Evolutionary conservation across 129 eudicot genomes (phyloP).

Genomic region (Sambucus nigra): DNA sequence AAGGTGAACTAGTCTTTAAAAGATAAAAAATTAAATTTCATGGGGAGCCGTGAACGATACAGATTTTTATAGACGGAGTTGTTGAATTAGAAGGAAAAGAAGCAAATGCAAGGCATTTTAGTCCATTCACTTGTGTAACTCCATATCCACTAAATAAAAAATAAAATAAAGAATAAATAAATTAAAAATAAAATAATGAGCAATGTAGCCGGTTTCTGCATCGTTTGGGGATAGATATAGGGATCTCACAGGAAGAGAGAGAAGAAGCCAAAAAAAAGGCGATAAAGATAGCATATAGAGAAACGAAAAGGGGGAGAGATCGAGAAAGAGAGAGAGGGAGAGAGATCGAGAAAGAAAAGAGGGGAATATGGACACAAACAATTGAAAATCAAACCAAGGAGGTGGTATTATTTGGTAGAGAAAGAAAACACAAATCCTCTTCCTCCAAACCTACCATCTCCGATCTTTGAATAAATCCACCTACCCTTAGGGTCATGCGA

Average conservation of each 20-base stretch:
- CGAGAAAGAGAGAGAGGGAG: no score
- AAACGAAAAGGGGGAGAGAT: conserved; percentile 15
- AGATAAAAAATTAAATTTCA: no score
- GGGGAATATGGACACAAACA: conserved; percentile 17
- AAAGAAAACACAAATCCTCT: not conserved
- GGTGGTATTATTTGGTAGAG: conserved; percentile 13
- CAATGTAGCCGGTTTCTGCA: conserved; percentile 9
- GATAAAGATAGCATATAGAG: conserved; percentile 8
- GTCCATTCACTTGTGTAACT: conserved; percentile 17
- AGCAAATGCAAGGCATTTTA: conserved; percentile 19
- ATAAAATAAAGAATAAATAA: not conserved
- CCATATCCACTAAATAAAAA: conserved; percentile 15
- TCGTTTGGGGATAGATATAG: not conserved
- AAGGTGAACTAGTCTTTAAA: no score
- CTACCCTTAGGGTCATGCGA: conserved; percentile 20
- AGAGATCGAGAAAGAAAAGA: conserved; percentile 16
- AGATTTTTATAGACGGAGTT: no score
- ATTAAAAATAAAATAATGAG: not conserved
- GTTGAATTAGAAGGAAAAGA: no score
- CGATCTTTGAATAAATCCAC: conserved; percentile 4
- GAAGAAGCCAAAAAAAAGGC: not conserved
- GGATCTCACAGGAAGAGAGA: not conserved
- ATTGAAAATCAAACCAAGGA: conserved; percentile 10
- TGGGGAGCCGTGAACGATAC: no score
- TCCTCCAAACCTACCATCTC: conserved; percentile 12